Evolutionary conservation across 2,329 filamentous ascomycete genomes (phyloP), one percentile per base, ranked within the genome.

Genomic region (Fusarium heterosporum): DNA sequence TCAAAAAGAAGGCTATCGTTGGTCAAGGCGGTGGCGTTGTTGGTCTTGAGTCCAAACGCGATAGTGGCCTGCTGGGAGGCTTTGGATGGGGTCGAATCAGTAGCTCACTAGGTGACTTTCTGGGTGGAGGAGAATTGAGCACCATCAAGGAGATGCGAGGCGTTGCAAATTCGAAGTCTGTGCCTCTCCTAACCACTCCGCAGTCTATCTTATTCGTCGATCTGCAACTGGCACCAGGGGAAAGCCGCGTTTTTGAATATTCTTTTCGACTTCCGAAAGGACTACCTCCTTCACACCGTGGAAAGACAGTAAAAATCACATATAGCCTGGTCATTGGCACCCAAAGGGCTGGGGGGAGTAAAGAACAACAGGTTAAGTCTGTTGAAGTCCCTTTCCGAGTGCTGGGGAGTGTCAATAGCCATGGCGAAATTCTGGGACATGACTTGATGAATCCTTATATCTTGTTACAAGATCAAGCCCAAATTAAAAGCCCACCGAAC

Each of bases 201-300:
- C 96, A 98, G 79, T 97, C 93, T 3, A 93, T 99, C 63, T 81
- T 99, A 13, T 99, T 99, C 77, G 96, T 99, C 52, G 94, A 99
- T 77, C 82, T 99, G 55, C 89, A 91, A 71, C 85, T 99, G 22
- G 90, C 87, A 8, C 94, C 96, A 0, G 96, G 95, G 2, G 93
- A 99, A 79, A 96, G 93, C 77, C 90, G 88, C 71, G 91, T 89
- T 46, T 99, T 91, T 73, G 92, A 91, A 48, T 99, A 97, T 77
- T 87, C 88, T 2, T 97, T 97, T 76, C 90, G 87, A 42, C 81
- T 99, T 53, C 96, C 96, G 1, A 90, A 89, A 73, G 95, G 95
- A 1, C 80, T 99, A n/a, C 96, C 96, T 22, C 95, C 96, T 8
- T 93, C 89, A 14, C 93, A 98, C 76, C 91, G 91, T 71, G 96